These are phyloP conservation scores for Nidula niveotomentosa DNA, from an alignment of 1,284 basidiomycete genomes.

Conservation along the genomic window DNA sequence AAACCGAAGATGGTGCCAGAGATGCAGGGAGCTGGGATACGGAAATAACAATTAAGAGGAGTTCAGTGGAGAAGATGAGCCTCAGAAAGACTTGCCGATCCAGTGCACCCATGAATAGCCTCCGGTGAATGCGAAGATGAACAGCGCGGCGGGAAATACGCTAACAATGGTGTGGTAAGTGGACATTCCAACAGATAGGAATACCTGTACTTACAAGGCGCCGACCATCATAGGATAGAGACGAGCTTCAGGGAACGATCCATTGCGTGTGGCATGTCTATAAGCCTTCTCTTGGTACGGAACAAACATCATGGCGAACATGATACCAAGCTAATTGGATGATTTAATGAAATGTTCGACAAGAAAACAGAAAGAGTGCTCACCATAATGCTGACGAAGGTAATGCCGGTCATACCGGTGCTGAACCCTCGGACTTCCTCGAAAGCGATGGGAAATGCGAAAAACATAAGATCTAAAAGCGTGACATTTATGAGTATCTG, in stretches of 20 bases:
- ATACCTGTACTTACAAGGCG: conserved; percentile 33
- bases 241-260: conserved; percentile 51
- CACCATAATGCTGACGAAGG: background rate
- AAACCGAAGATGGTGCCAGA: conserved; percentile 35
- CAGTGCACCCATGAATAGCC: conserved; percentile 33
- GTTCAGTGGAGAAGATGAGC: background rate
- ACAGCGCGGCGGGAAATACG: conserved; percentile 30
- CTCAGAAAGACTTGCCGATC: conserved; percentile 21
- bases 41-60: background rate
- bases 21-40: conserved; percentile 24
- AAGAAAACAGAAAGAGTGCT: conserved; percentile 32
- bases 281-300: conserved; percentile 33
- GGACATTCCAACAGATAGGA: conserved; percentile 11
- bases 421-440: background rate
- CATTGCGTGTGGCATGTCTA: conserved; percentile 29
- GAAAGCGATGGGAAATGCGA: background rate
- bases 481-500: no score
- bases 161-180: conserved; percentile 13
- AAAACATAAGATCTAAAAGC: background rate
- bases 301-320: conserved; percentile 26
- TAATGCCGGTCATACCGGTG: background rate
- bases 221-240: conserved; percentile 48
- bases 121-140: conserved; percentile 49
- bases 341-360: conserved; percentile 38
- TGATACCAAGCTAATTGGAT: conserved; percentile 34